Evolutionary conservation across 1,284 basidiomycete species (phyloP).

Genomic region (Apiotrichum brassicae): DNA sequence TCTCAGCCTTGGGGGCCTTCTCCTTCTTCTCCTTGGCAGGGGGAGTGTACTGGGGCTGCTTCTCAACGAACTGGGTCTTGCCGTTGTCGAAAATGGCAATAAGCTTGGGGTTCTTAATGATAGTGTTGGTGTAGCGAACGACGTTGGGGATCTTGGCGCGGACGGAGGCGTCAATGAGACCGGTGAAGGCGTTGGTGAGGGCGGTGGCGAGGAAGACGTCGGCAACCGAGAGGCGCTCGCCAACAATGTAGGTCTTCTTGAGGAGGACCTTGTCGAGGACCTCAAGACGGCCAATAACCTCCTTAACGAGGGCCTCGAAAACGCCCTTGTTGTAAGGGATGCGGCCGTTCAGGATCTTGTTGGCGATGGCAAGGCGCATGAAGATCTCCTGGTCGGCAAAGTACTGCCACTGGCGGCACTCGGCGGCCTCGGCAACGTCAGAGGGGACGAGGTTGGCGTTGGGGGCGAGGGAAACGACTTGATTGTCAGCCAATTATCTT

Average conservation of each 20-base stretch:
- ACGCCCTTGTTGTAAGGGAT: constrained; percentile 60
- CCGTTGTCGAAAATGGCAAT: constrained; percentile 57
- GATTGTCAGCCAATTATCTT: constrained; percentile 1
- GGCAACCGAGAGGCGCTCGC: constrained; percentile 88
- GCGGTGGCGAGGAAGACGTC: constrained; percentile 67
- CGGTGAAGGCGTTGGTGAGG: constrained; percentile 51
- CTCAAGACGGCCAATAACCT: constrained; percentile 28
- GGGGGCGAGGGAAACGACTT: constrained; percentile 66
- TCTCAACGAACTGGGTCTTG: constrained; percentile 60
- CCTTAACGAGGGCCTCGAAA: constrained; percentile 31
- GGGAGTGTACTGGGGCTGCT: constrained; percentile 63
- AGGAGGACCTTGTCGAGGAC: constrained; percentile 68
- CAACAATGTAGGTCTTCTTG: constrained; percentile 81
- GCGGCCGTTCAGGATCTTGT: constrained; percentile 46
- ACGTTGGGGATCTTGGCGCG: constrained; percentile 69
- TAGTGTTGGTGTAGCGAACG: constrained; percentile 68
- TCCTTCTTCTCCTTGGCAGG: constrained; percentile 65
- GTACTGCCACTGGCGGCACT: constrained; percentile 62
- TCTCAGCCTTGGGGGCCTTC: constrained; percentile 45
- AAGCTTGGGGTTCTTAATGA: constrained; percentile 73
- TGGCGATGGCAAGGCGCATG: constrained; percentile 43
- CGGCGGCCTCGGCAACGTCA: constrained; percentile 55
- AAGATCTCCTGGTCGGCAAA: constrained; percentile 57
- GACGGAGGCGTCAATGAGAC: constrained; percentile 58
- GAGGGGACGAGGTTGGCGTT: constrained; percentile 61